Conservation (phyloP, 176 grass and related monocot species). For the Thalia dealbata region DNA sequence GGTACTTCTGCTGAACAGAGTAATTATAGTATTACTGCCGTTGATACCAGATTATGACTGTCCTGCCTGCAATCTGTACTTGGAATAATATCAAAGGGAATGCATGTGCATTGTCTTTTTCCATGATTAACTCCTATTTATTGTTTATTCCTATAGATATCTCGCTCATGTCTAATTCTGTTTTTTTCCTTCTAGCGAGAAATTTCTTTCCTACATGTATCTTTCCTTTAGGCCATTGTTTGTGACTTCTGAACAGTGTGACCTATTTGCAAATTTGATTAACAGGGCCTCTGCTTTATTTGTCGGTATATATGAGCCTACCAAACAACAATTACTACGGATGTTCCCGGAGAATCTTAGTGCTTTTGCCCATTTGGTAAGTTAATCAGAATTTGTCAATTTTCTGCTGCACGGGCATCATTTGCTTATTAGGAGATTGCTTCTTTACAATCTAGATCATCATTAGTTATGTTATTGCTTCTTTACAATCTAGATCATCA, state of each 20-base stretch:
- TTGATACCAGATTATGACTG: neutral
- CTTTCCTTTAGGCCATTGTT: neutral
- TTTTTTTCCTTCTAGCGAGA: neutral
- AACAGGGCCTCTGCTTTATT: slow-evolving; percentile 86
- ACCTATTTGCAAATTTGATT: slow-evolving; percentile 1
- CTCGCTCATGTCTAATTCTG: neutral
- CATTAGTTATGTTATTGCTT: neutral
- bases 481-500: neutral
- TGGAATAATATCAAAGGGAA: too few relatives aligned
- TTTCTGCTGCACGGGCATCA: neutral
- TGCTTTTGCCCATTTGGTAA: slow-evolving; percentile 93
- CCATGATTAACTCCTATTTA: neutral
- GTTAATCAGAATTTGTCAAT: slow-evolving; percentile 12
- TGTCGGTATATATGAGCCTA: slow-evolving; percentile 92
- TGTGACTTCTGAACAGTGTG: too few relatives aligned
- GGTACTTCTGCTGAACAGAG: neutral
- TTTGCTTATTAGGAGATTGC: neutral
- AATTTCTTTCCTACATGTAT: neutral
- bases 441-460: neutral
- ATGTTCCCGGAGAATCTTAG: slow-evolving; percentile 75
- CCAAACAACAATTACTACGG: slow-evolving; percentile 65
- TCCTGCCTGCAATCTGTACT: neutral
- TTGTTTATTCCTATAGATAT: neutral
- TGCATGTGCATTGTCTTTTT: neutral
- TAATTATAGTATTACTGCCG: neutral